Evolutionary conservation across 108 stramenopile species (phyloP), one percentile per base, ranked within the genome.

Genomic region (Conticribra weissflogii): DNA sequence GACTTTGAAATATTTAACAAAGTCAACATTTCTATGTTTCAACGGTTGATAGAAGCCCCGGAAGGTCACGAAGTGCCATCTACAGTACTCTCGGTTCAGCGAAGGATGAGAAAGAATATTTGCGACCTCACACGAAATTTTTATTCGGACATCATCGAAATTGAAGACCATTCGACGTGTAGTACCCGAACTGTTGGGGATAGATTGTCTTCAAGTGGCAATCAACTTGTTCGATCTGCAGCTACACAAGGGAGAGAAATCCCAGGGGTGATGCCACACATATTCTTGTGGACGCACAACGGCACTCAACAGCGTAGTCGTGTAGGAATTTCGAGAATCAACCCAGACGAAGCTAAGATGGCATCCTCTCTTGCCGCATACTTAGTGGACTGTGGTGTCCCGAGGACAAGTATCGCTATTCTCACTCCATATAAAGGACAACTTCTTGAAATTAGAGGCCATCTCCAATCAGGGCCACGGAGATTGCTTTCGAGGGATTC

Each of bases 391-490:
- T 77, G 76, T 46, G 81, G 81, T 41, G 76, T 82, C 34, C 47
- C 58, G 25, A 61, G 59, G 46, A 22, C 71, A 16, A 65, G 63
- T n/a, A 82, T 82, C 23, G 72, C 76, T 14, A 67, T 82, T n/a
- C 34, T 82, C 3, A 82, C 81, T 47, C 81, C 81, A 15, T 82
- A 82, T 58, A 72, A 77, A 54, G 81, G 81, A 12, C 81, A 82
- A 36, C 41, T 82, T 8, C 58, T 77, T 70, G 45, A 71, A 15
- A 78, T 82, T 16, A 41, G 81, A 2, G 78, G 63, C 28, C 51
- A 65, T 1, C 53, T 73, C 5, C 65, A 63, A 41, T 53, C 61
- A 33, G 56, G 65, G 18, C 36, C 36, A 41, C 44, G 19, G 3
- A 66, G 23, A 49, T 25, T 73, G n/a, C 44, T 73, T 2, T 29